These are phyloP conservation scores for Trichoderma virens DNA, from an alignment of 495 filamentous ascomycete genomes.

Conservation along the genomic window DNA sequence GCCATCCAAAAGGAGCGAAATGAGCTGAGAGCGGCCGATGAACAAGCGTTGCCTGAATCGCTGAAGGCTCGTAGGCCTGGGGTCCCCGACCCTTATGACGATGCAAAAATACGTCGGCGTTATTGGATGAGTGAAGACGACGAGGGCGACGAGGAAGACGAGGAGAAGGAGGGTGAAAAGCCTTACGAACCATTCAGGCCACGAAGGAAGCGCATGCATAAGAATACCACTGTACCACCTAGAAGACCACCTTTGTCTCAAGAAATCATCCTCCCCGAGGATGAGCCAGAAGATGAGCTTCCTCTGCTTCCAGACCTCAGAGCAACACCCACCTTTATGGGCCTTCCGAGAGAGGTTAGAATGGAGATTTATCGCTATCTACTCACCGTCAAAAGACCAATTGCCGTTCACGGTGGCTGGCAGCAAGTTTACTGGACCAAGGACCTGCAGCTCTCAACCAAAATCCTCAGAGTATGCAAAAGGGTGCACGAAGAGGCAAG, in stretches of 20 bases:
- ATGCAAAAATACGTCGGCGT: too few species aligned
- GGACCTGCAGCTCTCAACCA: conserved; percentile 19
- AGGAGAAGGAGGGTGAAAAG: too few species aligned
- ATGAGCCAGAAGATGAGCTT: not conserved
- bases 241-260: not conserved
- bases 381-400: conserved; percentile 24
- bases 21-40: too few species aligned
- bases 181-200: too few species aligned
- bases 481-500: conserved; percentile 22
- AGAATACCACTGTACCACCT: too few species aligned
- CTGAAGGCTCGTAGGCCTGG: too few species aligned
- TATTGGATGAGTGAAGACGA: too few species aligned
- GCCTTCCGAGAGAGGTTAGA: conserved; percentile 26
- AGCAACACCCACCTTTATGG: conserved; percentile 11
- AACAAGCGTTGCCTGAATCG: too few species aligned
- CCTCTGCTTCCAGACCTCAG: not conserved
- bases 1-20: too few species aligned
- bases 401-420: conserved; percentile 30
- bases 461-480: conserved; percentile 25
- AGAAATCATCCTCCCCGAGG: not conserved
- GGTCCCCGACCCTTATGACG: too few species aligned
- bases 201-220: too few species aligned
- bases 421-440: conserved; percentile 18
- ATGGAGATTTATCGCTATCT: conserved; percentile 29
- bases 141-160: too few species aligned